These are phyloP conservation scores for Arabis alpina DNA, from an alignment of 345 rosid genomes.

Conservation along the genomic window DNA sequence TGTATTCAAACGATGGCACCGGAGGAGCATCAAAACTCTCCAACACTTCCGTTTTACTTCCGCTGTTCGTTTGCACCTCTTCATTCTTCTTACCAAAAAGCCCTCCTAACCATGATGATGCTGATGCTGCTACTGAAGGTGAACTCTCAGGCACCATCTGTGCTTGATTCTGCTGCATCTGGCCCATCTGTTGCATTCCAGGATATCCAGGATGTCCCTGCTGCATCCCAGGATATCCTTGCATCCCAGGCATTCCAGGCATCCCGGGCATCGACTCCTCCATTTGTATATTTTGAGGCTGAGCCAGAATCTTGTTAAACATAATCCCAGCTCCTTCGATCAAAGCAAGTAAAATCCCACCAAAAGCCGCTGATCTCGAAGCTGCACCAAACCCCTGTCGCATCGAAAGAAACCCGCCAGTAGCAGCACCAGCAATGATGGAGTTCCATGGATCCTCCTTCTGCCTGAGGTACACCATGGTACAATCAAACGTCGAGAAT, in stretches of 20 bases:
- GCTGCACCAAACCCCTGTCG: conserved; percentile 66
- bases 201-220: background rate
- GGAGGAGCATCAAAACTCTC: conserved; percentile 92
- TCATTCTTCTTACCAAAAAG: conserved; percentile 55
- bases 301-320: conserved; percentile 66
- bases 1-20: conserved; percentile 71
- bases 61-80: conserved; percentile 40
- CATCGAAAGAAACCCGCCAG: conserved; percentile 80
- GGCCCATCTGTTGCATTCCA: conserved; percentile 2
- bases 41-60: conserved; percentile 60
- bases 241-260: conserved; percentile 30
- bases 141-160: conserved; percentile 40
- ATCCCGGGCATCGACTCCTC: conserved; percentile 54
- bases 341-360: conserved; percentile 70
- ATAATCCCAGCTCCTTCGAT: conserved; percentile 85
- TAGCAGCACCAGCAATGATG: conserved; percentile 81
- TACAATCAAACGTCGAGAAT: conserved; percentile 75
- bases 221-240: background rate
- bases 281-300: conserved; percentile 47
- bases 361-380: conserved; percentile 58
- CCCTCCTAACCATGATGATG: conserved; percentile 66
- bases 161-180: conserved; percentile 48
- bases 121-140: conserved; percentile 28
- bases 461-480: conserved; percentile 80
- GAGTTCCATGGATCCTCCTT: conserved; percentile 93